Conservation (phyloP, 805 yeast genomes). For the Lachancea mirantina region DNA sequence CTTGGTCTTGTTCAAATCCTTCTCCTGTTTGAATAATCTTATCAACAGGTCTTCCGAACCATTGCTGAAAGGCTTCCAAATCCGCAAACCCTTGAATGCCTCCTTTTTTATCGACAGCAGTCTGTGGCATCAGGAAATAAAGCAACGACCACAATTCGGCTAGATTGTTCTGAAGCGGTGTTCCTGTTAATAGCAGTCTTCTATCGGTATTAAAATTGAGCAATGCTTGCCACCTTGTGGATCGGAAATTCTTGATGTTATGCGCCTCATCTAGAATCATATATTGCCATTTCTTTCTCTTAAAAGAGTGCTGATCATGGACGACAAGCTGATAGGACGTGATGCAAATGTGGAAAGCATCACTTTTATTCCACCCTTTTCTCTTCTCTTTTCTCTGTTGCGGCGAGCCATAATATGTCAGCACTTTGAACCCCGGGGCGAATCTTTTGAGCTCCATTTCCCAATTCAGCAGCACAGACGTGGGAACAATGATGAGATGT, state of each 20-base stretch:
- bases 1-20: constrained; percentile 56
- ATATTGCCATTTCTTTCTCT: constrained; percentile 89
- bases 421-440: constrained; percentile 94
- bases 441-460: constrained; percentile 98
- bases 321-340: constrained; percentile 97
- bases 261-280: constrained; percentile 98
- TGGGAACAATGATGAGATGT: constrained; percentile 92
- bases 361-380: constrained; percentile 95
- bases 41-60: constrained; percentile 99
- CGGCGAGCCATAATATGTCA: constrained; percentile 95
- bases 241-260: constrained; percentile 90
- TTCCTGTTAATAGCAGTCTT: constrained; percentile 85
- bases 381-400: constrained; percentile 94
- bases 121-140: constrained; percentile 91
- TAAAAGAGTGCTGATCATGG: constrained; percentile 90
- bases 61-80: constrained; percentile 89
- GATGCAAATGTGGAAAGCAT: constrained; percentile 92
- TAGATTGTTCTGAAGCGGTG: constrained; percentile 91
- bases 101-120: constrained; percentile 53
- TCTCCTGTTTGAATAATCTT: constrained; percentile 63
- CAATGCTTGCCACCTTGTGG: constrained; percentile 95
- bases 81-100: constrained; percentile 83
- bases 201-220: constrained; percentile 89
- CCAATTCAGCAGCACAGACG: constrained; percentile 96
- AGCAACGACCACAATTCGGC: constrained; percentile 94